Conservation (phyloP, 305 asterid species). For the Fraxinus dipetala region DNA sequence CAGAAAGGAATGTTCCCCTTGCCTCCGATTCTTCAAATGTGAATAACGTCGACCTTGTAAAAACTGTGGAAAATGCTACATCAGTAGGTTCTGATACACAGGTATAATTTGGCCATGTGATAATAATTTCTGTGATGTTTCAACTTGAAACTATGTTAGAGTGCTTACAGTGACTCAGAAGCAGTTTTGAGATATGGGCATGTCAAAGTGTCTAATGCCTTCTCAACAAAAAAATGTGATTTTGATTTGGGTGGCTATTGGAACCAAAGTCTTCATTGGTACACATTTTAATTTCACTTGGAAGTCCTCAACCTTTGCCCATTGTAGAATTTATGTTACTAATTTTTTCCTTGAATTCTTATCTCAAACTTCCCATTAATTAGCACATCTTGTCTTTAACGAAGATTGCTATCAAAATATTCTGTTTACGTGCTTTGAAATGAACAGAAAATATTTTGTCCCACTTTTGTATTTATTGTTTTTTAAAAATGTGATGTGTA, state of each 20-base stretch:
- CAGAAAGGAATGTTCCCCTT: constrained; percentile 35
- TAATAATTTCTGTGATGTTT: constrained; percentile 13
- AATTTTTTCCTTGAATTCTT: not conserved
- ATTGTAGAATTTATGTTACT: not conserved
- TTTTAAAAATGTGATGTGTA: not conserved
- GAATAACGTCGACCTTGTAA: constrained; percentile 31
- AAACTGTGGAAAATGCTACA: constrained; percentile 29
- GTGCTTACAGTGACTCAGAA: not conserved
- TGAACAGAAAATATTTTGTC: not conserved
- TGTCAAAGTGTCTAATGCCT: not conserved
- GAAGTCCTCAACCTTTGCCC: not conserved
- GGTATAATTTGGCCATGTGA: constrained; percentile 32
- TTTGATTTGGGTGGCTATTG: not conserved
- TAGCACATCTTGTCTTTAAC: not conserved
- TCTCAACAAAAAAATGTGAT: not conserved
- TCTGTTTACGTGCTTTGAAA: not conserved
- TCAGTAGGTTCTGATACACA: constrained; percentile 34
- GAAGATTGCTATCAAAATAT: not conserved
- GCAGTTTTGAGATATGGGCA: not conserved
- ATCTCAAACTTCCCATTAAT: not conserved
- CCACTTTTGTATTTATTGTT: not conserved
- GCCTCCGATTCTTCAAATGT: constrained; percentile 42
- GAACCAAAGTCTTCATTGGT: not conserved
- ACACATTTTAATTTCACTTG: not conserved
- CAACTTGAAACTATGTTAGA: not conserved